These are phyloP conservation scores for Tilletiopsis washingtonensis DNA, from an alignment of 1,284 basidiomycete species.

Conservation along the genomic window DNA sequence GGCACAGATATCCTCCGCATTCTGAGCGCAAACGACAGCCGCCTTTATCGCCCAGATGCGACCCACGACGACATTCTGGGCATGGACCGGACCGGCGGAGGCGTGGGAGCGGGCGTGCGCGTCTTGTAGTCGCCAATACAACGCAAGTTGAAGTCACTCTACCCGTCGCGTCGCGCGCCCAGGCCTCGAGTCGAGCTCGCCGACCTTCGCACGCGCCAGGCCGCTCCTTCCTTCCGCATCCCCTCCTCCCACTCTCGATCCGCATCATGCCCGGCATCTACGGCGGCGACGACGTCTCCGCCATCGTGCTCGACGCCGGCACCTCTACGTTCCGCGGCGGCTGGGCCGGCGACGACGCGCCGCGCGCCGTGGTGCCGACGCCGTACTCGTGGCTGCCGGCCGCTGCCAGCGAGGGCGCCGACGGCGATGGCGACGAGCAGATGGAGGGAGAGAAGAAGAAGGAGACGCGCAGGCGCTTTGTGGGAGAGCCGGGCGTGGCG, in stretches of 20 bases:
- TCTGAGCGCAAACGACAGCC: too few relatives aligned
- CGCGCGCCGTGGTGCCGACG: slow-evolving; percentile 83
- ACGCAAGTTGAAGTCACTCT: too few relatives aligned
- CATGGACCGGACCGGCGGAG: too few relatives aligned
- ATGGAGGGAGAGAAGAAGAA: slow-evolving; percentile 29
- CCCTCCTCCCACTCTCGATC: not conserved
- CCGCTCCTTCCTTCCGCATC: too few relatives aligned
- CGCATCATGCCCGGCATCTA: slow-evolving; percentile 43
- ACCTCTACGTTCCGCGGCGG: slow-evolving; percentile 81
- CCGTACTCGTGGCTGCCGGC: slow-evolving; percentile 66
- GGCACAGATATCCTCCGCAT: too few relatives aligned
- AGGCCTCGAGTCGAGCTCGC: too few relatives aligned
- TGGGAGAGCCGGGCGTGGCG: slow-evolving; percentile 85
- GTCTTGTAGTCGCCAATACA: too few relatives aligned
- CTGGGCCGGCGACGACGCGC: slow-evolving; percentile 85
- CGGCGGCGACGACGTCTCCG: slow-evolving; percentile 74
- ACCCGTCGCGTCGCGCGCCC: too few relatives aligned
- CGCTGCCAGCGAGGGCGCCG: slow-evolving; percentile 42
- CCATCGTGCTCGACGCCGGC: slow-evolving; percentile 90
- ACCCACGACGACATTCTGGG: too few relatives aligned
- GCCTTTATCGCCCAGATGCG: too few relatives aligned
- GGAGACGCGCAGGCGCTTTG: slow-evolving; percentile 57
- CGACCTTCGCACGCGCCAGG: too few relatives aligned
- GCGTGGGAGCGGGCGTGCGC: too few relatives aligned
- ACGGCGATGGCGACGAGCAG: slow-evolving; percentile 11